Evolutionary conservation across 1,139 yeast genomes (phyloP).

Genomic region (Casaregolazyma suthepensis): DNA sequence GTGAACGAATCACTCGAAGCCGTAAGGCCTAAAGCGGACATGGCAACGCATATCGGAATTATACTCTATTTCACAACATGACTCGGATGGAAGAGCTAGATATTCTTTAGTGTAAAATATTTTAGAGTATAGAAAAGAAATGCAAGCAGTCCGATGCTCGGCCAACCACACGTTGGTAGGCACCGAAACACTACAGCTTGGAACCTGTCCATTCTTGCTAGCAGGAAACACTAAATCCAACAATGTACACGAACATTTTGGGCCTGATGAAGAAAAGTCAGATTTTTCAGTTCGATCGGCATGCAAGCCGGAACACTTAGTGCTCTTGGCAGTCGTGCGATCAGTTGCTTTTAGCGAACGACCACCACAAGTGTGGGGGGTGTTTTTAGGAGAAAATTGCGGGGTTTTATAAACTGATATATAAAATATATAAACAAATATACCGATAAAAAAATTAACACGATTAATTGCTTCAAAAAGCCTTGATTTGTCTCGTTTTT

Average conservation of each 20-base stretch:
- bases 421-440: too few species aligned
- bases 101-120: not conserved
- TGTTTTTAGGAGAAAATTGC: too few species aligned
- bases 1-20: slow-evolving; percentile 9
- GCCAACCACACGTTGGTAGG: too few species aligned
- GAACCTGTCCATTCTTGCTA: too few species aligned
- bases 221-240: not conserved
- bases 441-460: too few species aligned
- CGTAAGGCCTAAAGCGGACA: slow-evolving; percentile 9
- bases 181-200: too few species aligned
- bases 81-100: not conserved
- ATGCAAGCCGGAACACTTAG: not conserved
- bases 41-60: not conserved
- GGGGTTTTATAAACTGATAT: too few species aligned
- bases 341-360: not conserved
- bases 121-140: not conserved
- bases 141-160: not conserved
- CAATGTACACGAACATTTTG: not conserved
- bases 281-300: not conserved
- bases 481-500: too few species aligned
- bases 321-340: not conserved
- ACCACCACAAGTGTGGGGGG: not conserved
- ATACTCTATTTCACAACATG: not conserved
- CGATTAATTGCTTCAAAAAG: too few species aligned
- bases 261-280: not conserved